Evolutionary conservation across 768 basidiomycete species (phyloP).

Genomic region (Russula sp.): DNA sequence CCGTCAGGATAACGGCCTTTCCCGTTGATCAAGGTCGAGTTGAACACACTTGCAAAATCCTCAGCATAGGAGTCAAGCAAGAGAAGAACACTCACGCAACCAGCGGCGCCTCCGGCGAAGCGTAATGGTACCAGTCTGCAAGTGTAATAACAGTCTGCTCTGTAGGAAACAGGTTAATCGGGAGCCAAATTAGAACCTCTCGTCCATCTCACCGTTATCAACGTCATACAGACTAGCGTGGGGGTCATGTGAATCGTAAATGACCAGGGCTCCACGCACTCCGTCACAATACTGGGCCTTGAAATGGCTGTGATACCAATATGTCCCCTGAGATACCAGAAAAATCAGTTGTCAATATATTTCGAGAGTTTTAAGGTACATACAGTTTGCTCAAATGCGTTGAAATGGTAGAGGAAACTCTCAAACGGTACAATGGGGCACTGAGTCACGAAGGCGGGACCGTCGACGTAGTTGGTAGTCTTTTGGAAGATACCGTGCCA

Average conservation of each 20-base stretch:
- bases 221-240: conserved; percentile 27
- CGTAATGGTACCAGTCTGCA: conserved; percentile 26
- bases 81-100: neutral
- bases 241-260: conserved; percentile 30
- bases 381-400: conserved; percentile 31
- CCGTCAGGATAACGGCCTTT: conserved; percentile 41
- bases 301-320: conserved; percentile 35
- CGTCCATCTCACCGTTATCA: conserved; percentile 26
- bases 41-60: conserved; percentile 14
- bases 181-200: no score
- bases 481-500: conserved; percentile 49
- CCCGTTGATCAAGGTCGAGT: conserved; percentile 50
- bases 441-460: conserved; percentile 36
- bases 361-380: neutral
- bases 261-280: conserved; percentile 29
- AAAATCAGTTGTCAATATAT: neutral
- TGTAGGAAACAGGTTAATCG: neutral
- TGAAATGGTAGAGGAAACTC: conserved; percentile 40
- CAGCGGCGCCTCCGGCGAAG: neutral
- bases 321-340: conserved; percentile 23
- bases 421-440: conserved; percentile 40
- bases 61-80: neutral
- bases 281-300: conserved; percentile 37
- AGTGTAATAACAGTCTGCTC: conserved; percentile 27
- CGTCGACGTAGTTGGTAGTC: conserved; percentile 41